phyloP scores from a whole-genome alignment of 176 grass and related monocot genomes.

The Oryza brachyantha region DNA sequence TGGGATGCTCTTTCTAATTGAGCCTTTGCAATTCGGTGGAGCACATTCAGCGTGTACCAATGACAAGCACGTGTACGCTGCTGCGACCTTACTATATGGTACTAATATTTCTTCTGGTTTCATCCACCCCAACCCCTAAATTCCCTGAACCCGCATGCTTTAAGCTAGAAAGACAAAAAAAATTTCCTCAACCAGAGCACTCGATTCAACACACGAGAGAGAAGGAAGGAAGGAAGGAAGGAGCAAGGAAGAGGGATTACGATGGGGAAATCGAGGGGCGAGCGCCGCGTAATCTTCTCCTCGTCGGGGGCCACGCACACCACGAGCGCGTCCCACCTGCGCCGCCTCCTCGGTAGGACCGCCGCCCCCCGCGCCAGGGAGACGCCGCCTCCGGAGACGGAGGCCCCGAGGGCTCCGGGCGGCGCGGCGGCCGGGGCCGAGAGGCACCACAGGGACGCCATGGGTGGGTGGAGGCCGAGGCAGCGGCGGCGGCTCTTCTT shows the following conservation, averaged over 20 bases:
- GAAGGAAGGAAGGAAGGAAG: no score
- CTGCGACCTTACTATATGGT: background rate
- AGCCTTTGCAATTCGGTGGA: background rate
- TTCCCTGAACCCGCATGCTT: background rate
- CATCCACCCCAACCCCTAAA: background rate
- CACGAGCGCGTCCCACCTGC: constrained; percentile 40
- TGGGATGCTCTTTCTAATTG: background rate
- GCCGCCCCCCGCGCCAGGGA: background rate
- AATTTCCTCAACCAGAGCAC: background rate
- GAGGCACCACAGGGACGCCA: constrained; percentile 61
- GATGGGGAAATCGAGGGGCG: constrained; percentile 85
- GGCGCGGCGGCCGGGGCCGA: constrained; percentile 17
- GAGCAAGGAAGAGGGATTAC: constrained; percentile 29
- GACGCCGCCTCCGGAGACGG: background rate
- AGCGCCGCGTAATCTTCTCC: constrained; percentile 83
- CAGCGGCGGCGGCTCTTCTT: background rate
- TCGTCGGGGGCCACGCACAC: constrained; percentile 67
- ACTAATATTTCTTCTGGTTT: background rate
- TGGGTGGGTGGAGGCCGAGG: constrained; percentile 1
- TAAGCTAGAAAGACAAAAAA: background rate
- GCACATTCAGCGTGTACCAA: background rate
- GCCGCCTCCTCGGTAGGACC: background rate
- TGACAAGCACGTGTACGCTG: background rate
- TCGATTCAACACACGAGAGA: background rate
- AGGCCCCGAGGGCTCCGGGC: background rate